Base-by-base conservation (phyloP, 805 yeast genomes). In the Lipomyces spencermartinsiae region DNA sequence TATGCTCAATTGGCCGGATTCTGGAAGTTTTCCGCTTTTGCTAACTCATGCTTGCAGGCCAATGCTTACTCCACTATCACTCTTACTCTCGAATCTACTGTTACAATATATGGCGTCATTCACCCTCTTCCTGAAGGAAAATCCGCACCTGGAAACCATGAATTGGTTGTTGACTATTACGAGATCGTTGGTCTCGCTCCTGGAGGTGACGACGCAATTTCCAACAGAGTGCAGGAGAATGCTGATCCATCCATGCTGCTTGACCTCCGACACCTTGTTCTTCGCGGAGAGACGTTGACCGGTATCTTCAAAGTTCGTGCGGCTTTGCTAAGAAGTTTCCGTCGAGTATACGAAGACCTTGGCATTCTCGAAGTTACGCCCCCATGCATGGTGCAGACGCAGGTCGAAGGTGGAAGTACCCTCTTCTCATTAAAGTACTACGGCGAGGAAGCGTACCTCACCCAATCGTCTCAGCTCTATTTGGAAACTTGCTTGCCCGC, bases 341-440 rank as follows among this genome's bases (percentile, higher is more conserved):
- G 99, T 82, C 84, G 87, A 73, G 90, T 90, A 67, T 94, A 85
- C 78, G 83, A 78, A 31, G 95, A 92, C 76, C 92, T 89, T 81
- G 85, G 86, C 43, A 77, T 93, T 62, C 82, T 87, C 39, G 99
- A 95, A 84, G 97, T 96, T 68, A 95, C 98, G 53, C 98, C 99
- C 58, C 99, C 99, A 77, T 93, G 98, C 82, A 95, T 95, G 98
- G 99, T 95, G 65, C 99, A 95, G 83, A 93, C 97, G 53, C 98
- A 95, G 84, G 99, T 95, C 68, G 99, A 95, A 83, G 99, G 99
- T 79, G 99, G 99, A 64, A 91, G 98, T 53, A 95, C 99, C 19
- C 84, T 95, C 77, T 95, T 95, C 85, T 88, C 89, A 76, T 83
- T 95, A 83, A 90, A 91, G 79, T 95, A 96, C 84, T 95, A 95